Conservation (phyloP, 805 yeast genomes). For the Starmerella bombicola region DNA sequence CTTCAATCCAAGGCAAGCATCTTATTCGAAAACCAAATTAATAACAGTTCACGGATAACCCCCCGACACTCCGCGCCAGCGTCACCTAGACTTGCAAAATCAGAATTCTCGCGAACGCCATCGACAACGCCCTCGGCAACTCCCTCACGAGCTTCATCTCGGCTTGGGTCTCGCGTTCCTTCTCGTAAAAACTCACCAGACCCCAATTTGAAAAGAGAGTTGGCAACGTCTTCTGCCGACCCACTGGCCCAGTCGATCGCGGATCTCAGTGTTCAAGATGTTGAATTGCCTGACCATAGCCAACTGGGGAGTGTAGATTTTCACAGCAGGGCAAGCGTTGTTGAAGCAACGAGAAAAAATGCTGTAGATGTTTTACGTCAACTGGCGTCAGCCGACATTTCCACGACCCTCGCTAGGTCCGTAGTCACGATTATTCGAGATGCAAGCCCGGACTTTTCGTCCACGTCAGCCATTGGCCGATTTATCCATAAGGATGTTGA, state of each 20-base stretch:
- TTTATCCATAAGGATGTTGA: slow-evolving; percentile 3
- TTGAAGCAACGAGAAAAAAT: neutral
- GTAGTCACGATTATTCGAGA: neutral
- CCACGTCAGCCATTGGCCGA: slow-evolving; percentile 3
- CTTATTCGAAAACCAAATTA: neutral
- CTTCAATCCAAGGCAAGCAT: neutral
- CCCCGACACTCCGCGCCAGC: neutral
- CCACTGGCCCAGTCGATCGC: slow-evolving; percentile 4
- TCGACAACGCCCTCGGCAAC: neutral
- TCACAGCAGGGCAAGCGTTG: neutral
- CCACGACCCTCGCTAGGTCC: neutral
- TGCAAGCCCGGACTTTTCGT: neutral
- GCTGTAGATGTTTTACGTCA: neutral
- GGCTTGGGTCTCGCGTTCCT: neutral
- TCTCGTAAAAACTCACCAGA: neutral
- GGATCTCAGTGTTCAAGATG: slow-evolving; percentile 5
- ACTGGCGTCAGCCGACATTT: neutral
- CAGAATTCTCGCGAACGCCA: neutral
- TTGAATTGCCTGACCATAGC: neutral
- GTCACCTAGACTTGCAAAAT: too few species aligned
- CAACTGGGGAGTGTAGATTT: neutral
- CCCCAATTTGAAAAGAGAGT: neutral
- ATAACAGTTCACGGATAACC: neutral
- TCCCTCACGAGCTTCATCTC: neutral
- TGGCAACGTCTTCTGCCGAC: neutral